A percentile compares a stretch with the other conserved stretches of the same genome.
These are phyloP conservation scores for Talaromyces proteolyticus DNA, from an alignment of 495 filamentous ascomycete genomes.

Conservation along the genomic window DNA sequence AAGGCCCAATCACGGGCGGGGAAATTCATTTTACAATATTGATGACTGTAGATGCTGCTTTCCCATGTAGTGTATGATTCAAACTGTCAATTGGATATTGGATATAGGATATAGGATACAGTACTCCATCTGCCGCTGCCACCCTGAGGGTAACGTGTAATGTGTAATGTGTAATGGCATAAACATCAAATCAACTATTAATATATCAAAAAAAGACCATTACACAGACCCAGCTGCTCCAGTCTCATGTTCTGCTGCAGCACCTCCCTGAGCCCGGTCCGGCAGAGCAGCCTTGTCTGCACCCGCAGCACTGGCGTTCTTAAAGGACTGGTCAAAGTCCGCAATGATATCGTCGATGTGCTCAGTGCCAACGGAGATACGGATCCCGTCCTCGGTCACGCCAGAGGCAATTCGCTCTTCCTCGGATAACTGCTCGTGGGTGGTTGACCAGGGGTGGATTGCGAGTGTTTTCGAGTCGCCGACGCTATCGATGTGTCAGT, in stretches of 20 bases:
- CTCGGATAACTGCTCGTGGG: constrained; percentile 87
- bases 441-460: constrained; percentile 95
- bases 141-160: too few relatives aligned
- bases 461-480: constrained; percentile 80
- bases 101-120: too few relatives aligned
- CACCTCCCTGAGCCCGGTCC: background rate
- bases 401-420: constrained; percentile 78
- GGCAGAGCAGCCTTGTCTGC: constrained; percentile 6
- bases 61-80: too few relatives aligned
- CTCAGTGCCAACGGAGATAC: constrained; percentile 94
- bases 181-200: constrained; percentile 1
- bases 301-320: constrained; percentile 36
- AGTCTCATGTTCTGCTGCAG: background rate
- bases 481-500: constrained; percentile 34
- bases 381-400: constrained; percentile 88
- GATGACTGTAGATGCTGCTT: too few relatives aligned
- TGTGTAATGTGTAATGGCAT: too few relatives aligned
- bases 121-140: too few relatives aligned
- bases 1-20: too few relatives aligned
- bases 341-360: constrained; percentile 98
- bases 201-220: background rate
- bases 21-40: too few relatives aligned
- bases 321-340: constrained; percentile 92
- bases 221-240: constrained; percentile 4
- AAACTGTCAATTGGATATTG: too few relatives aligned